phyloP scores from a whole-genome alignment of 2,329 filamentous ascomycete species.

The Exophiala viscosa region DNA sequence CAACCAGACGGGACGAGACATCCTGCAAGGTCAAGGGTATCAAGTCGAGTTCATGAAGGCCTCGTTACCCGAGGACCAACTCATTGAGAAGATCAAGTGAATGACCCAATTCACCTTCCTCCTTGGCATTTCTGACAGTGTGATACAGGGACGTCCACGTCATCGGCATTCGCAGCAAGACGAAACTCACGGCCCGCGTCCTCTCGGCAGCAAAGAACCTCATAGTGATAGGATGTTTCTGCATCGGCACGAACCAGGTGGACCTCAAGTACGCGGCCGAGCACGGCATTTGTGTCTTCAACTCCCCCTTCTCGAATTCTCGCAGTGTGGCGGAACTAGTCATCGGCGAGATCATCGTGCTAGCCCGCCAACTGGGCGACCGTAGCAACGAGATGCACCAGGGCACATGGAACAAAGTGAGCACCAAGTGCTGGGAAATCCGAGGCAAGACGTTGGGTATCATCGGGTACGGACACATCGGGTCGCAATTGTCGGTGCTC shows the following conservation, averaged over 20 bases:
- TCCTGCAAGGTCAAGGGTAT: constrained; percentile 81
- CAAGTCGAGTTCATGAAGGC: constrained; percentile 90
- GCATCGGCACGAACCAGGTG: constrained; percentile 96
- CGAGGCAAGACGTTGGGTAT: constrained; percentile 97
- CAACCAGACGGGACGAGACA: constrained; percentile 81
- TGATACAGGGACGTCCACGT: constrained; percentile 78
- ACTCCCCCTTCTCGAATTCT: constrained; percentile 97
- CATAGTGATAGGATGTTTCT: constrained; percentile 96
- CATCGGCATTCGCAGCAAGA: constrained; percentile 97
- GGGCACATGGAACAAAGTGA: constrained; percentile 97
- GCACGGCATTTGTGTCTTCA: constrained; percentile 94
- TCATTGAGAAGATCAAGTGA: constrained; percentile 94
- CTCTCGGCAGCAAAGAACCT: constrained; percentile 88
- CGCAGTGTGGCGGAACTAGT: constrained; percentile 94
- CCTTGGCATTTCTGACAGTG: neutral
- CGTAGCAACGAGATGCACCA: constrained; percentile 91
- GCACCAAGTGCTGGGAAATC: constrained; percentile 94
- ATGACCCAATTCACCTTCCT: constrained; percentile 30
- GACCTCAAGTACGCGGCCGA: constrained; percentile 77
- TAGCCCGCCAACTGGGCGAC: constrained; percentile 89
- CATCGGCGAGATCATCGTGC: constrained; percentile 85
- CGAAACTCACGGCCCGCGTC: constrained; percentile 82
- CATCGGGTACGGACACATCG: constrained; percentile 95
- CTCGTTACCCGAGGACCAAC: constrained; percentile 83
- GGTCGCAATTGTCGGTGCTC: constrained; percentile 89